Conservation (phyloP, 2,329 filamentous ascomycete species). For the Aspergillus clavatus region DNA sequence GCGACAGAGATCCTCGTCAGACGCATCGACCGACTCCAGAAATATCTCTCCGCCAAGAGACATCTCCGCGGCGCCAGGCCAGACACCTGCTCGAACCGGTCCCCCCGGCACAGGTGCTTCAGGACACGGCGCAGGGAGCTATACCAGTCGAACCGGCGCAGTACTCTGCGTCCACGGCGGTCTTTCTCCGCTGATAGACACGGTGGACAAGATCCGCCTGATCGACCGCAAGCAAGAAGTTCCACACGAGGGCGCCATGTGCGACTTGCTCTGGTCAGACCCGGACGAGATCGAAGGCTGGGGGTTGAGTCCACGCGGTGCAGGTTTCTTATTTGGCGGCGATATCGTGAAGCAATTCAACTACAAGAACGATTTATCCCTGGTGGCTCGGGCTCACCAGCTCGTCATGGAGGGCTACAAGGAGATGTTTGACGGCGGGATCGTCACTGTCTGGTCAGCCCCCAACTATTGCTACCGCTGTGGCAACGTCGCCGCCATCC, state of each 20-base stretch:
- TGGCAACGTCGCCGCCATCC: slow-evolving; percentile 89
- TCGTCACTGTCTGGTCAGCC: slow-evolving; percentile 98
- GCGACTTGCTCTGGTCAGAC: slow-evolving; percentile 95
- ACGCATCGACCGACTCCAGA: slow-evolving; percentile 32
- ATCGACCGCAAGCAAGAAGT: slow-evolving; percentile 97
- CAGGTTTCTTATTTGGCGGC: slow-evolving; percentile 90
- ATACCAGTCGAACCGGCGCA: slow-evolving; percentile 62
- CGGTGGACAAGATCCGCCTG: slow-evolving; percentile 89
- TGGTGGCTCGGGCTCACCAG: slow-evolving; percentile 93
- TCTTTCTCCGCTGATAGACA: slow-evolving; percentile 83
- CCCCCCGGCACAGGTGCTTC: slow-evolving; percentile 76
- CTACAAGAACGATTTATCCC: slow-evolving; percentile 81
- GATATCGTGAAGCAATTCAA: slow-evolving; percentile 97
- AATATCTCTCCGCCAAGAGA: slow-evolving; percentile 39
- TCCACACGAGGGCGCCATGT: slow-evolving; percentile 98
- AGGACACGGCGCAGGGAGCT: slow-evolving; percentile 56
- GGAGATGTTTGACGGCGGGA: slow-evolving; percentile 94
- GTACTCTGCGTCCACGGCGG: slow-evolving; percentile 95
- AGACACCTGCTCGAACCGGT: slow-evolving; percentile 55
- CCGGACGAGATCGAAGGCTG: slow-evolving; percentile 94
- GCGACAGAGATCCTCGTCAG: slow-evolving; percentile 29
- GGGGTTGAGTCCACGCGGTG: slow-evolving; percentile 88
- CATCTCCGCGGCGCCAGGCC: slow-evolving; percentile 40
- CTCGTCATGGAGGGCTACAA: slow-evolving; percentile 99
- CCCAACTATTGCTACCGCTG: slow-evolving; percentile 97